Evolutionary conservation across 225 moss, liverwort and hornwort genomes (phyloP), one percentile per base, ranked within the genome.

Genomic region (Marchantia paleacea): DNA sequence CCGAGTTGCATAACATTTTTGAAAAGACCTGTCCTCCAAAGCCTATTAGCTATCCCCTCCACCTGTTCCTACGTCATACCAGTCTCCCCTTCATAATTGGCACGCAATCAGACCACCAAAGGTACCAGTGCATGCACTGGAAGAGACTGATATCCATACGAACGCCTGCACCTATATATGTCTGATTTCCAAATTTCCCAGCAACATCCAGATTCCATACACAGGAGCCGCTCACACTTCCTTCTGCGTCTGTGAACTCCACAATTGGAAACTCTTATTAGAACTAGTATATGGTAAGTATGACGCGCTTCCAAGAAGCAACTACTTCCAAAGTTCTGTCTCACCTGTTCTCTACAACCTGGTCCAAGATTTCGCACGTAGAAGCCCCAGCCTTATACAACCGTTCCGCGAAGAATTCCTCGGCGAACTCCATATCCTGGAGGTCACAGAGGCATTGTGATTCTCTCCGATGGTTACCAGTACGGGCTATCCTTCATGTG

Each of bases 121-220:
- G 50, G 72, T 73, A 73, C 26, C 50, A 25, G 52, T 3, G 73
- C 54, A 73, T 54, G 74, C 74, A 74, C n/a, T 24, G 26, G 26
- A 55, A 29, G 26, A 55, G 28, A 29, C 15, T 55, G 54, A 28
- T 74, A 52, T 74, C 74, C 54, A 74, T 74, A 29, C 54, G 54
- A 73, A 12, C 72, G n/a, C 51, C 73, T 24, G 73, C n/a, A 26
- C 73, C 74, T 53, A 29, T 28, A 26, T 10, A 11, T 55, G 26
- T 29, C 54, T 28, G 5, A 55, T 14, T 51, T 8, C n/a, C 28
- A 15, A 74, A 28, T 52, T 55, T 29, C 26, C 28, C 25, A 13
- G 54, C 24, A 55, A 12, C 28, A 28, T 74, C 55, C 26, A 24
- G 74, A 22, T 11, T 24, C 50, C 50, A 72, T 51, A n/a, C 48